Base-by-base conservation (phyloP, 1,139 yeast species). In the Hemisphaericaspora xylanilytica region DNA sequence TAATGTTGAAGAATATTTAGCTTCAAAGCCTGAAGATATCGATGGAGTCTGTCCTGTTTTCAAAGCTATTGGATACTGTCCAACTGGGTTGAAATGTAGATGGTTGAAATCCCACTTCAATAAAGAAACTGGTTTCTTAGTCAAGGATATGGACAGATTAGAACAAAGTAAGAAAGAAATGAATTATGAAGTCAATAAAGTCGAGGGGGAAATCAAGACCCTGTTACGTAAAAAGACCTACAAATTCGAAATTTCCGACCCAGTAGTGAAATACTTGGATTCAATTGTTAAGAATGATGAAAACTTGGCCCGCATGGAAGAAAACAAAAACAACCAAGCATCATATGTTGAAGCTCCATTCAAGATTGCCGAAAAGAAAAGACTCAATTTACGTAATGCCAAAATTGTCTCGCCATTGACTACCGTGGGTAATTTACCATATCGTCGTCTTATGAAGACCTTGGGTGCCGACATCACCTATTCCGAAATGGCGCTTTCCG, bases 341-440 rank as follows among this genome's bases (percentile, higher is more conserved):
- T 65, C 73, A 11, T 92, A 79, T 54, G 67, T 78, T 39, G 97
- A 90, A 55, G 75, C 94, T 2, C 83, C 90, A n/a, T 78, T 82
- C 60, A 79, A 78, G 52, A 73, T 87, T 1, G 66, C 76, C n/a
- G 97, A 92, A 60, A 92, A 92, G 77, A 85, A 83, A 59, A 73
- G 65, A 44, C 61, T 94, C 33, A 69, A 88, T 55, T 72, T 86
- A 38, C 67, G 72, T 37, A 67, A 79, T 29, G 92, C 94, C 45
- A 90, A 88, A 59, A 89, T 92, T 44, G 84, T 92, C 10, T 88
- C 97, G 1, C 99, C 99, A 2, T 74, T 92, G 48, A 94, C 99
- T 16, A 92, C 99, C 0, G 98, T 94, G 6, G 99, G 99, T 24
- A 92, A 92, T 60, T 70, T 94, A 53, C 98, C 99, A 11, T 92